A percentile compares a stretch with the other conserved stretches of the same genome.
phyloP scores from a whole-genome alignment of 495 filamentous ascomycete genomes.

The Podospora tetraspora region DNA sequence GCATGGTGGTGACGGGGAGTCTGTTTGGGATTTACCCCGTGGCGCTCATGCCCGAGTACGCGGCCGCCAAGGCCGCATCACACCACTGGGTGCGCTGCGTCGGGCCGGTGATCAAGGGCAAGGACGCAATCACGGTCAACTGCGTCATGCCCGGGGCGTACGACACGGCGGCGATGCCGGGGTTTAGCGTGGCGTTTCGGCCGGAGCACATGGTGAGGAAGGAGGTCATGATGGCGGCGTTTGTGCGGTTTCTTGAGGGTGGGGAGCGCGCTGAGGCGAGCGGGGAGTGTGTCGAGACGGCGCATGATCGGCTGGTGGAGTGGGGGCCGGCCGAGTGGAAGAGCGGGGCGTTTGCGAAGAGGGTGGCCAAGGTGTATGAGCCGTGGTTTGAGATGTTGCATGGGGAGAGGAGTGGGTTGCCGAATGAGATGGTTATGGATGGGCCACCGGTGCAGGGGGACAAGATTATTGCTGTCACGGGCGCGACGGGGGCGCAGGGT shows the following conservation, averaged over 20 bases:
- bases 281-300: constrained; percentile 33
- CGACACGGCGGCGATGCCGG: constrained; percentile 34
- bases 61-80: constrained; percentile 35
- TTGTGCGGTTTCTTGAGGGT: constrained; percentile 34
- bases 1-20: constrained; percentile 34
- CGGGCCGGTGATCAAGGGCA: constrained; percentile 30
- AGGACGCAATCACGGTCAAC: constrained; percentile 39
- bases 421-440: constrained; percentile 2
- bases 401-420: constrained; percentile 33
- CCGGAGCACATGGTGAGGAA: constrained; percentile 25
- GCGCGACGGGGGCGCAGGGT: constrained; percentile 21
- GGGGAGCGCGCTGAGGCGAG: constrained; percentile 12
- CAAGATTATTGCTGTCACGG: constrained; percentile 13
- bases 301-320: constrained; percentile 28
- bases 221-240: constrained; percentile 19
- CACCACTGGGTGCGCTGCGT: constrained; percentile 33
- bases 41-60: constrained; percentile 36
- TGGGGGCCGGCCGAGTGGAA: constrained; percentile 26
- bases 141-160: constrained; percentile 31
- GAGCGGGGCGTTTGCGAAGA: constrained; percentile 18
- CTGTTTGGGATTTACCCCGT: constrained; percentile 32
- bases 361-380: constrained; percentile 36
- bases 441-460: constrained; percentile 4
- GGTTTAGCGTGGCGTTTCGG: constrained; percentile 32
- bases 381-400: constrained; percentile 38